Base-by-base conservation (phyloP, 208 protist genomes). In the Leishmania martiniquensis region DNA sequence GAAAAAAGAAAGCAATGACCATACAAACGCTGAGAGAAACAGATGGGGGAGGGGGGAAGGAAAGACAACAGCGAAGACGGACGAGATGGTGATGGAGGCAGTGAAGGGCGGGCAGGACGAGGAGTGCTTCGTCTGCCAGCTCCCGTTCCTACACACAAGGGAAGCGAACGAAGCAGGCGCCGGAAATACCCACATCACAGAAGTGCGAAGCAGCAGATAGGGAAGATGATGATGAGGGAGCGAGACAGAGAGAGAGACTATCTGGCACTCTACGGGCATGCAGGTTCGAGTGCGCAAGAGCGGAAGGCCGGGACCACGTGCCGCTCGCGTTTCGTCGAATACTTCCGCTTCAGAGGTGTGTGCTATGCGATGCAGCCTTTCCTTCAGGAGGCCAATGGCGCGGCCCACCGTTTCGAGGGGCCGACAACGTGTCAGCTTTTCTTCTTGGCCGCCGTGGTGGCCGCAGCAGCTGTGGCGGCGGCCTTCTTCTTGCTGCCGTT, bases 401-500 rank as follows among this genome's bases (percentile, higher is more conserved):
- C 39, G 49, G 37, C 10, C 25, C 65, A 69, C 15, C 7, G 49
- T 42, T 12, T 13, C 20, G 44, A 20, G 20, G 2, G 13, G 44
- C 4, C 29, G 17, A 44, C 12, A 25, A 44, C 0, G 20, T 12
- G n/a, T n/a, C 39, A 60, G 34, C 52, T 71, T 49, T 70, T 68
- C 54, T 49, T 59, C 25, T 57, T 74, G 0, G 70, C 47, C 20
- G 70, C 51, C 44, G 52, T 29, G 22, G 69, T 34, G 0, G 69
- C 68, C 47, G 68, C 45, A 39, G 34, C 62, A 29, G 32, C 4
- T 67, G 62, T 44, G 17, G 62, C 62, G 7, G 34, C 13, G 37
- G 15, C 42, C 72, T 78, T 82, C 78, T 78, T 82, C 78, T 77
- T 78, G 22, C 62, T 74, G 66, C 9, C 45, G n/a, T 13, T 47